Base-by-base conservation (phyloP, 2,329 filamentous ascomycete species). In the Fusarium armeniacum region DNA sequence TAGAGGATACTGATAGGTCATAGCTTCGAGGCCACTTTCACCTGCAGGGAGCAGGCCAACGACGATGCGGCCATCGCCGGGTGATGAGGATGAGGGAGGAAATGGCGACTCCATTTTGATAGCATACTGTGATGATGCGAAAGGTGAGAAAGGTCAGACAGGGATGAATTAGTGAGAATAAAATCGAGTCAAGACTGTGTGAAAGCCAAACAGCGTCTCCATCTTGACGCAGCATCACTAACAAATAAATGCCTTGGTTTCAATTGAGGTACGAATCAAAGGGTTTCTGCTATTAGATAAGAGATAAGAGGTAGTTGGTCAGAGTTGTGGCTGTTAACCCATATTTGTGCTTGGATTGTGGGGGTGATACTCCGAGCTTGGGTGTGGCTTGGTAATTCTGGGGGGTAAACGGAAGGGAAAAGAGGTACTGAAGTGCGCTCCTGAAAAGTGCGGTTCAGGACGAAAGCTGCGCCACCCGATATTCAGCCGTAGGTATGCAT, bases 1-100 rank as follows among this genome's bases (percentile, higher is more conserved):
- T 47, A 99, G 86, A 2, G 96, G 96, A 76, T 98, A 99, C 78
- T 97, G 93, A 78, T 97, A 98, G 36, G 90, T 90, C 70, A 97
- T 87, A 33, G 86, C 88, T 65, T 90, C 88, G 32, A 97, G 86
- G 46, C 90, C 89, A 16, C 93, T 93, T 49, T 87, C 87, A 28
- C 87, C 86, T 33, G 90, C 90, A 36, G 94, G 93, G 12, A 94
- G 85, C 8, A 92, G 82, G 22, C 88, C 88, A 60, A 93, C 89
- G 55, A 93, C 85, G 71, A 98, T 91, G 69, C 85, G 86, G 65
- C 96, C 96, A 76, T 93, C 86, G 60, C 96, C 96, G 24, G 94
- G 88, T 55, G 85, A 84, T 26, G 92, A 92, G 40, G 90, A 86
- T 30, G 92, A 92, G 53, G 87, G 84, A 51, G 91, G 89, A 77